These are phyloP conservation scores for Rubroboletus pulcherrimus DNA, from an alignment of 768 basidiomycete species.

Conservation along the genomic window DNA sequence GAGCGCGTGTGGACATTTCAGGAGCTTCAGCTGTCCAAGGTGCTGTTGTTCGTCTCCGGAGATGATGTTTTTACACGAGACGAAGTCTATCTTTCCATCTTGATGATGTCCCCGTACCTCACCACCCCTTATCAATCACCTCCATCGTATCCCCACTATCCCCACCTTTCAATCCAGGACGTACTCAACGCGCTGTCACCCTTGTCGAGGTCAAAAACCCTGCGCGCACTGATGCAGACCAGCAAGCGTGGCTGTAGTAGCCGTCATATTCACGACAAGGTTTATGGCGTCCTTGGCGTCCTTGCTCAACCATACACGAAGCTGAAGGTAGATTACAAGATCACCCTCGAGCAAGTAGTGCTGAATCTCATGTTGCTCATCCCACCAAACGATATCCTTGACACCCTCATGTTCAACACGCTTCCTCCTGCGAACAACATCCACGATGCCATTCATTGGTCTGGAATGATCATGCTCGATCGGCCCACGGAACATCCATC, in stretches of 20 bases:
- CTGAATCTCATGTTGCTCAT: conserved; percentile 8
- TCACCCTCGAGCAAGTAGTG: not conserved
- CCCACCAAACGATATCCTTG: conserved; percentile 6
- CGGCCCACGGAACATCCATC: conserved; percentile 9
- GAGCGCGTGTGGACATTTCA: conserved; percentile 16
- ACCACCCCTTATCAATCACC: not conserved
- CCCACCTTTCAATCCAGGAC: conserved; percentile 3
- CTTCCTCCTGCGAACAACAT: not conserved
- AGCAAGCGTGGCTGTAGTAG: not conserved
- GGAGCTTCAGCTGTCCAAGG: conserved; percentile 8
- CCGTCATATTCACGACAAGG: not conserved
- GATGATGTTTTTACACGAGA: conserved; percentile 2
- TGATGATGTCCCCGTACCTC: conserved; percentile 13
- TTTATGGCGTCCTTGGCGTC: conserved; percentile 11
- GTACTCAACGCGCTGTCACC: conserved; percentile 10
- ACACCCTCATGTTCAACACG: conserved; percentile 11
- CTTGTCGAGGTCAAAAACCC: not conserved
- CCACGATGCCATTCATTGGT: conserved; percentile 1
- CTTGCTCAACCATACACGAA: not conserved
- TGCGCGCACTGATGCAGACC: conserved; percentile 10
- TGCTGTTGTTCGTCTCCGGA: conserved; percentile 9
- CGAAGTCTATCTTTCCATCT: conserved; percentile 5
- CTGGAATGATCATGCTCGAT: conserved; percentile 10
- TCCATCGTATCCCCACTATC: not conserved
- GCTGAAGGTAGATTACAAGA: conserved; percentile 2